Evolutionary conservation across 2,329 filamentous ascomycete genomes (phyloP).

Genomic region (Sclerotinia sclerotiorum): DNA sequence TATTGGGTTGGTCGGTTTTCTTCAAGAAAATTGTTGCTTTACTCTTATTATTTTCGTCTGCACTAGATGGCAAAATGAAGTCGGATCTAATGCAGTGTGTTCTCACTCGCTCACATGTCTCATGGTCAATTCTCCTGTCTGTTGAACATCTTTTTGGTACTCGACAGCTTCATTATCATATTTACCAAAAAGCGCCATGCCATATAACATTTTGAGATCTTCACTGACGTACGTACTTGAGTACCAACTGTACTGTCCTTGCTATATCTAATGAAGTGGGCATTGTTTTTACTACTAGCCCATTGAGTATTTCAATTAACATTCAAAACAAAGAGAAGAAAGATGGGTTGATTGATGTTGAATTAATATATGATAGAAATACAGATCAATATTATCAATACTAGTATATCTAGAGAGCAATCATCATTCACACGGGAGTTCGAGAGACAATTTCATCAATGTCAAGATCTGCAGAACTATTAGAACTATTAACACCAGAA

Average conservation of each 20-base stretch:
- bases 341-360: neutral
- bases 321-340: neutral
- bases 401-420: neutral
- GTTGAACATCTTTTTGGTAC: constrained; percentile 16
- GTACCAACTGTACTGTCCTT: neutral
- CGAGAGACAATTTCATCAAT: neutral
- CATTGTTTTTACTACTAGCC: neutral
- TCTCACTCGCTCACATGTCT: constrained; percentile 30
- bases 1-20: constrained; percentile 30
- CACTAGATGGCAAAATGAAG: constrained; percentile 41
- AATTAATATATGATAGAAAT: neutral
- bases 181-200: constrained; percentile 17
- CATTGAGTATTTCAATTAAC: neutral
- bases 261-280: constrained; percentile 6
- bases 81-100: constrained; percentile 38
- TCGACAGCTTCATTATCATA: constrained; percentile 16
- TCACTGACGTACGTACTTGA: constrained; percentile 3
- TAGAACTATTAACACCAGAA: neutral
- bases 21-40: constrained; percentile 34
- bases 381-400: neutral
- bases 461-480: neutral
- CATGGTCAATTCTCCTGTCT: constrained; percentile 14
- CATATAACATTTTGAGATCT: constrained; percentile 16
- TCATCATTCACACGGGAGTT: neutral
- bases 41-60: constrained; percentile 34